phyloP scores from a whole-genome alignment of 495 filamentous ascomycete genomes.

The Aspergillus bertholletiae region DNA sequence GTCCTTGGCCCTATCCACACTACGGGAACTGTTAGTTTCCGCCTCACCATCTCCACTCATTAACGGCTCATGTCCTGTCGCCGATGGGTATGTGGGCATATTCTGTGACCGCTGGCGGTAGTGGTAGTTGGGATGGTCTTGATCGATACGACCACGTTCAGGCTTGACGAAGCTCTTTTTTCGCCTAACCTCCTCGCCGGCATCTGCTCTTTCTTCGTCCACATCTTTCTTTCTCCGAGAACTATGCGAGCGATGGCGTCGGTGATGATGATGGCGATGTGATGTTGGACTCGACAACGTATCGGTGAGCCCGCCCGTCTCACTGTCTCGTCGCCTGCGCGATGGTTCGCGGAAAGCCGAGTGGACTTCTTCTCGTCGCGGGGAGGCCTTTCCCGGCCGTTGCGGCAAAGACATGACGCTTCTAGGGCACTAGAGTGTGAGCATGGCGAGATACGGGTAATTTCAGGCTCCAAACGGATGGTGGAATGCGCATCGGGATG shows the following conservation, averaged over 20 bases:
- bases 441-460: no score
- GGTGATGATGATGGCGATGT: slow-evolving; percentile 32
- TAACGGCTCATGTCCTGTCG: slow-evolving; percentile 87
- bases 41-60: slow-evolving; percentile 63
- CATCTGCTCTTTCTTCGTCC: slow-evolving; percentile 38
- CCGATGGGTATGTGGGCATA: slow-evolving; percentile 83
- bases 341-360: slow-evolving; percentile 66
- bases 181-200: slow-evolving; percentile 41
- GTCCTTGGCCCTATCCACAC: slow-evolving; percentile 50
- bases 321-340: slow-evolving; percentile 65
- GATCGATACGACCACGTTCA: slow-evolving; percentile 76
- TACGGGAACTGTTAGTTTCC: slow-evolving; percentile 53
- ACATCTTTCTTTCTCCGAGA: slow-evolving; percentile 29
- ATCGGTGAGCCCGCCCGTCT: slow-evolving; percentile 56
- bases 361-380: slow-evolving; percentile 54
- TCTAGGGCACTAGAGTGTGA: not conserved
- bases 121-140: slow-evolving; percentile 87
- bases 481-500: no score
- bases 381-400: slow-evolving; percentile 55
- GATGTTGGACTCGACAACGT: slow-evolving; percentile 32
- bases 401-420: slow-evolving; percentile 63
- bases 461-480: no score
- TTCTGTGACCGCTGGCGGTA: slow-evolving; percentile 77
- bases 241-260: slow-evolving; percentile 33
- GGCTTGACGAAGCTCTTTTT: slow-evolving; percentile 86